phyloP scores from a whole-genome alignment of 805 yeast genomes.

The Wickerhamomyces queroliae region DNA sequence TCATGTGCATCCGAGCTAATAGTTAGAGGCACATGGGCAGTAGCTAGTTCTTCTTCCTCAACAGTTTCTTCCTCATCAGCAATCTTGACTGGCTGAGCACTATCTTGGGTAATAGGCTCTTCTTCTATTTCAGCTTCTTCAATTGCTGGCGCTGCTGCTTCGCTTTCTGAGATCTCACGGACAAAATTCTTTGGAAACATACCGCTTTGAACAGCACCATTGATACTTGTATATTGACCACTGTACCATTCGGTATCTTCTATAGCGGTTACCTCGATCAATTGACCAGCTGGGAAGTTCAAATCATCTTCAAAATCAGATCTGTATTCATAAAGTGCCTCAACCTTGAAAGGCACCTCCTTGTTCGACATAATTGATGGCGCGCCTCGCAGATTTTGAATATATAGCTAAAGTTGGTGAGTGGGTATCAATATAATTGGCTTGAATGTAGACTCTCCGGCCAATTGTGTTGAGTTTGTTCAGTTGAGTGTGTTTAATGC shows the following conservation, averaged over 20 bases:
- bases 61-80: no score
- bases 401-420: neutral
- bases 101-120: neutral
- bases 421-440: no score
- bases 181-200: constrained; percentile 89
- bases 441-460: no score
- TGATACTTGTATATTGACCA: constrained; percentile 48
- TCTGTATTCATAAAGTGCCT: constrained; percentile 60
- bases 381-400: neutral
- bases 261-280: constrained; percentile 66
- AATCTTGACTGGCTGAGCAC: no score
- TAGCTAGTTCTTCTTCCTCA: no score
- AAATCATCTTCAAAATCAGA: constrained; percentile 83
- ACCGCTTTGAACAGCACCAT: constrained; percentile 50
- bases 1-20: no score
- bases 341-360: constrained; percentile 55
- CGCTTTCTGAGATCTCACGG: constrained; percentile 17
- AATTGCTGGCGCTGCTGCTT: constrained; percentile 1
- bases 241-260: constrained; percentile 92
- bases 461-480: no score
- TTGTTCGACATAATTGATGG: neutral
- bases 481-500: no score
- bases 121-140: constrained; percentile 1
- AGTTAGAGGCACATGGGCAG: no score
- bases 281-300: constrained; percentile 59